These are phyloP conservation scores for Phytophthora fragariaefolia DNA, from an alignment of 352 stramenopile species.

Conservation along the genomic window DNA sequence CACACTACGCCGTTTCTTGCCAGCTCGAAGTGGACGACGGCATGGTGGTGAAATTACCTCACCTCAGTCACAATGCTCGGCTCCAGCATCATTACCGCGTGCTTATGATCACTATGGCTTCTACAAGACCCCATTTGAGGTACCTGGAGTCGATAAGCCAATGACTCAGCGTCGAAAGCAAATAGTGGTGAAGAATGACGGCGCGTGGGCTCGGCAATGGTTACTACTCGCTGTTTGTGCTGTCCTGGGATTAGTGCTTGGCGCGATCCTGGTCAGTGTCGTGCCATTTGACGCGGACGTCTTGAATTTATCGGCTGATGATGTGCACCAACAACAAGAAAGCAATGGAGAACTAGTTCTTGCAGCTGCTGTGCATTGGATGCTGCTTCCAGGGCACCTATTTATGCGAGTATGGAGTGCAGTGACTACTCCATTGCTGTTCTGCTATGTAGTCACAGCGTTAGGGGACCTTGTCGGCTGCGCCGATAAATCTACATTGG, in stretches of 20 bases:
- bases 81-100: constrained; percentile 42
- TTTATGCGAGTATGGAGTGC: constrained; percentile 60
- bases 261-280: constrained; percentile 39
- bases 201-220: constrained; percentile 30
- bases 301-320: constrained; percentile 36
- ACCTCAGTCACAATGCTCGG: constrained; percentile 49
- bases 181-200: constrained; percentile 3
- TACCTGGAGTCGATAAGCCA: constrained; percentile 28
- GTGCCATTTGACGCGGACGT: constrained; percentile 25
- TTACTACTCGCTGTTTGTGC: constrained; percentile 38
- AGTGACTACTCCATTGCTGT: constrained; percentile 45
- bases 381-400: constrained; percentile 51
- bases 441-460: constrained; percentile 56
- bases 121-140: constrained; percentile 38
- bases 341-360: constrained; percentile 43
- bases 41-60: constrained; percentile 40
- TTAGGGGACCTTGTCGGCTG: constrained; percentile 52
- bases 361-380: constrained; percentile 37
- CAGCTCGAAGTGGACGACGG: constrained; percentile 16
- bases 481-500: constrained; percentile 39
- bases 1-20: constrained; percentile 46
- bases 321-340: constrained; percentile 28
- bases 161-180: constrained; percentile 27
- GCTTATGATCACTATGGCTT: constrained; percentile 57
- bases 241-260: constrained; percentile 43